phyloP scores from a whole-genome alignment of 2,329 filamentous ascomycete species.

The Fusarium xyrophilum region DNA sequence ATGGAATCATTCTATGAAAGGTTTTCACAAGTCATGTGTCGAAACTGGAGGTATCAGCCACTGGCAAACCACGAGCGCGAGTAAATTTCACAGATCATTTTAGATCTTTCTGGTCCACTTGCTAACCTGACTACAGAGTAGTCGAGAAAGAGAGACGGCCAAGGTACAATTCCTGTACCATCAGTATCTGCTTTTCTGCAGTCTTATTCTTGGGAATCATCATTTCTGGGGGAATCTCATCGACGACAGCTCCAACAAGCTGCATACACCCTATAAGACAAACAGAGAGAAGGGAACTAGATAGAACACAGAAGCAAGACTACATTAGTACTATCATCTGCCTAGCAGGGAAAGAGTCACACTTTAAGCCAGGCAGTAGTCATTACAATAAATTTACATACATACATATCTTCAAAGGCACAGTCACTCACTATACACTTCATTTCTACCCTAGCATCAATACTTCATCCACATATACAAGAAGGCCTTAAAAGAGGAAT shows the following conservation, averaged over 20 bases:
- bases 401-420: not conserved
- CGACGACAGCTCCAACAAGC: not conserved
- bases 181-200: not conserved
- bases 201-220: not conserved
- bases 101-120: too few relatives aligned
- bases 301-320: not conserved
- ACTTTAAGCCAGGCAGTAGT: not conserved
- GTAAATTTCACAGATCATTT: not conserved
- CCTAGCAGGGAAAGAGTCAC: not conserved
- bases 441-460: not conserved
- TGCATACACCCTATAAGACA: not conserved
- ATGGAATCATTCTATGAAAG: not conserved
- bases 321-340: not conserved
- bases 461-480: not conserved
- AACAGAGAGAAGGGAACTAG: not conserved
- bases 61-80: not conserved
- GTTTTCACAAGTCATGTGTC: not conserved
- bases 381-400: not conserved
- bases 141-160: rapidly evolving
- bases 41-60: not conserved
- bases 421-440: not conserved
- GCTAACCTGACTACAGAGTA: not conserved
- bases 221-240: not conserved
- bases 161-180: not conserved
- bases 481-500: not conserved